Base-by-base conservation (phyloP, 352 stramenopile species). In the Globisporangium viniferum region DNA sequence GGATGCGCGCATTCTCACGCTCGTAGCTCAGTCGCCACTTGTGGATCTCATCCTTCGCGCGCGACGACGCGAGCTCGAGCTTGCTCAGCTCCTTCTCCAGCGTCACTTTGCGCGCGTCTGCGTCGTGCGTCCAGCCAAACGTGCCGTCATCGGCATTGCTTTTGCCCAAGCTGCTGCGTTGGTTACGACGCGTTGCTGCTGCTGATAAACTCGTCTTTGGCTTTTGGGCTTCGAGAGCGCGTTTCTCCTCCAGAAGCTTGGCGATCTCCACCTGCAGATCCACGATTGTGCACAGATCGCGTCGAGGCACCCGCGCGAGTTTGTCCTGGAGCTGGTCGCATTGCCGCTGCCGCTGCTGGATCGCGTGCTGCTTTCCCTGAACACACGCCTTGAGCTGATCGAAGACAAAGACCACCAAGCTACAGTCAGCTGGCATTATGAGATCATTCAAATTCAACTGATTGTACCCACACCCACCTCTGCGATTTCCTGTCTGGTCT, bases 251-350 rank as follows among this genome's bases (percentile, higher is more conserved):
- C 2, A 88, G 51, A 2, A 88, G 62, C 7, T 77, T 67, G 0
- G 75, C 75, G 36, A 92, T 82, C 51, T 87, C 78, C 3, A 88
- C 65, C 31, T 90, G 80, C 1, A 89, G 33, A 2, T 90, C 80
- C 5, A 83, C 73, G 10, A 89, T 70, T 14, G 81, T 78, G 41
- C 70, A 76, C 46, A 88, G 62, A 18, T 92, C 77, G 56, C 80
- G 74, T 10, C 70, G 64, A 29, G 81, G 80, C 1, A 89, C 70
- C 0, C 73, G 73, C 1, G 62, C 62, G 18, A 90, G 48, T 20
- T 68, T 73, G 2, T 65, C 62, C 29, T 64, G 57, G 14, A 88
- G 71, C 35, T 86, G 64, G 12, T 88, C 72, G 59, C 72, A 62
- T 18, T 74, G 67, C 29, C 74, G 69, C 36, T 80, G 59, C 10